Base-by-base conservation (phyloP, 2,329 filamentous ascomycete genomes). In the Colletotrichum magnum region DNA sequence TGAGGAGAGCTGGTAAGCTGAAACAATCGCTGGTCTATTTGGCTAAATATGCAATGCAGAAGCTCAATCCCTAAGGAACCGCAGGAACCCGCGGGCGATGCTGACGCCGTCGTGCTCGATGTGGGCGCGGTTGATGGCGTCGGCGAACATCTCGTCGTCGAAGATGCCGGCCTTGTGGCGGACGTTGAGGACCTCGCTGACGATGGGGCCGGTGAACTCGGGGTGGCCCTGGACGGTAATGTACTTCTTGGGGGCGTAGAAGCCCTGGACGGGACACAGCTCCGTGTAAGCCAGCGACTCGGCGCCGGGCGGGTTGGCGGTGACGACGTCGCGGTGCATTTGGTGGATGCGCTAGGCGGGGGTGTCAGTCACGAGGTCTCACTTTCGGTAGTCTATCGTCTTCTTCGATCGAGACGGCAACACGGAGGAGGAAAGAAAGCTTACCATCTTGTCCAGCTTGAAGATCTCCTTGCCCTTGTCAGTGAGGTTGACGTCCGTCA, bases 221-320 rank as follows among this genome's bases (percentile, higher is more conserved):
- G 94, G 94, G 79, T 97, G 94, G 6, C 94, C 94, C 82, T 97
- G 94, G 1, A 97, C 88, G 0, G 93, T 91, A 70, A 97, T 90
- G 69, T 93, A 83, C 43, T 86, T 86, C 50, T 86, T 83, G 9
- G 90, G 88, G 21, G 85, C 80, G 77, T 96, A 93, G 88, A 97
- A 94, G 70, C 90, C 92, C 79, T 97, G 94, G n/a, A 94, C 90
- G 10, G 85, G 81, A 81, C 94, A 97, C 53, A 85, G 81, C 4
- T 86, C 85, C 2, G 92, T 92, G 48, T 85, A 86, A 2, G 89
- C 94, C 2, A 97, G 84, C 2, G 84, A 80, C 64, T 91, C 84
- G 2, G 91, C 87, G 62, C 86, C 88, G 6, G 84, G 75, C 0
- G 94, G 93, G 63, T 89, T 89, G 24, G 85, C 80, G 73, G 86